Conservation (phyloP, 768 basidiomycete species). For the Lactarius deliciosus region DNA sequence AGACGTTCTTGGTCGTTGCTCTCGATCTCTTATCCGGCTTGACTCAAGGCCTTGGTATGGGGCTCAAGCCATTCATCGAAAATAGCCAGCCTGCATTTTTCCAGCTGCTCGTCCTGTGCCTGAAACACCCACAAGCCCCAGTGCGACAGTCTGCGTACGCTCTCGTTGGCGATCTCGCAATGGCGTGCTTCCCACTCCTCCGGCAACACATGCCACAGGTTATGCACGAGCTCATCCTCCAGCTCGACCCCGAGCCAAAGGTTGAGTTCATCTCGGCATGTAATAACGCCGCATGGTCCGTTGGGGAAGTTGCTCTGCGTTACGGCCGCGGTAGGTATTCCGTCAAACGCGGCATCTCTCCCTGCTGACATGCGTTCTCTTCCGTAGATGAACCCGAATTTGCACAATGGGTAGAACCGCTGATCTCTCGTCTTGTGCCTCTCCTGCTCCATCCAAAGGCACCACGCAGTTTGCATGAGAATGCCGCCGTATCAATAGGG, state of each 20-base stretch:
- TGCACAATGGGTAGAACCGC: constrained; percentile 84
- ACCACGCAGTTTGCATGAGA: constrained; percentile 92
- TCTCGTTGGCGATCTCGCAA: constrained; percentile 96
- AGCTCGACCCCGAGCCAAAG: constrained; percentile 91
- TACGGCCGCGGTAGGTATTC: constrained; percentile 69
- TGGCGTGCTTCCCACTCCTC: constrained; percentile 88
- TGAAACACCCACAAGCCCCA: constrained; percentile 94
- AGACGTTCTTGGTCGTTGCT: constrained; percentile 95
- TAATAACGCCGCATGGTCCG: constrained; percentile 99
- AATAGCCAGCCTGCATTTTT: constrained; percentile 75
- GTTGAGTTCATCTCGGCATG: constrained; percentile 94
- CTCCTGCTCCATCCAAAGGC: constrained; percentile 92
- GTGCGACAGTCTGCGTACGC: constrained; percentile 97
- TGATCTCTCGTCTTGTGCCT: constrained; percentile 87
- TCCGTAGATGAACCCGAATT: constrained; percentile 75
- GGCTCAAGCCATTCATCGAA: constrained; percentile 71
- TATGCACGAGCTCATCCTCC: constrained; percentile 85
- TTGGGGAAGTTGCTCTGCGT: constrained; percentile 94
- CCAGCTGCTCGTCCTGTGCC: constrained; percentile 77
- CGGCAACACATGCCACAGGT: constrained; percentile 84
- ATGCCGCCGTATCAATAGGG: constrained; percentile 97
- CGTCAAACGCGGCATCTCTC: neutral
- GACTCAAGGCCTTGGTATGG: constrained; percentile 86
- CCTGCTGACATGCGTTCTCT: constrained; percentile 12
- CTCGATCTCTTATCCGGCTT: constrained; percentile 95